phyloP scores from a whole-genome alignment of 2,329 filamentous ascomycete species.

The Botrytis pseudocinerea region DNA sequence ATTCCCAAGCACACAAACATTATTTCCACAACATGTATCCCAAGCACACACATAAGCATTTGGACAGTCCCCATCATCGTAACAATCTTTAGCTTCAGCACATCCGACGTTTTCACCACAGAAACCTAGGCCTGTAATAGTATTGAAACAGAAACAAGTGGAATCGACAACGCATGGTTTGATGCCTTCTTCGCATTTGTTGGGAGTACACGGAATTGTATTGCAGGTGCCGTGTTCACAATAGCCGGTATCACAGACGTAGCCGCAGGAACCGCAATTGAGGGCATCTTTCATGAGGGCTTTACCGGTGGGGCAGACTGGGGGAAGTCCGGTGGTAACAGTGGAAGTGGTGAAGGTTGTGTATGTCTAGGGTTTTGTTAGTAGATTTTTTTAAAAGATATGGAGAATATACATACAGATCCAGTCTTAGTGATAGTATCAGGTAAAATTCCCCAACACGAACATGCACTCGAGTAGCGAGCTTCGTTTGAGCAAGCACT shows the following conservation, averaged over 20 bases:
- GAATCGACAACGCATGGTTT: slow-evolving; percentile 15
- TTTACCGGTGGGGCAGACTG: slow-evolving; percentile 11
- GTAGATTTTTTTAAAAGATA: background rate
- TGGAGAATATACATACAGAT: background rate
- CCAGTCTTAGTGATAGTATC: background rate
- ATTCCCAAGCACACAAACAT: slow-evolving; percentile 21
- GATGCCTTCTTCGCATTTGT: slow-evolving; percentile 15
- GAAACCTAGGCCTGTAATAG: background rate
- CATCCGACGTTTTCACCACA: slow-evolving; percentile 15
- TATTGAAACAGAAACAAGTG: slow-evolving; percentile 21
- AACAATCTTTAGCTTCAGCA: slow-evolving; percentile 2
- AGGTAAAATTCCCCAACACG: slow-evolving; percentile 23
- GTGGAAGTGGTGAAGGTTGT: slow-evolving; percentile 18
- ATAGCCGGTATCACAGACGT: slow-evolving; percentile 17
- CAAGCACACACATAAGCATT: slow-evolving; percentile 19
- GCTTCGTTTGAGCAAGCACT: slow-evolving; percentile 17
- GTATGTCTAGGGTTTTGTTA: background rate
- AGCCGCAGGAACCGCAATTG: slow-evolving; percentile 21
- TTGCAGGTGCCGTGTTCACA: slow-evolving; percentile 23
- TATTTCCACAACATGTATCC: slow-evolving; percentile 21
- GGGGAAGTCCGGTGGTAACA: background rate
- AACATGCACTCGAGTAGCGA: slow-evolving; percentile 24
- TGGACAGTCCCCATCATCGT: slow-evolving; percentile 20
- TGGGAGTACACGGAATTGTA: background rate
- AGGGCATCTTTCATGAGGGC: slow-evolving; percentile 17